A percentile compares a stretch with the other conserved stretches of the same genome.
phyloP scores from a whole-genome alignment of 2,329 filamentous ascomycete species.

The Aureobasidium sp. region DNA sequence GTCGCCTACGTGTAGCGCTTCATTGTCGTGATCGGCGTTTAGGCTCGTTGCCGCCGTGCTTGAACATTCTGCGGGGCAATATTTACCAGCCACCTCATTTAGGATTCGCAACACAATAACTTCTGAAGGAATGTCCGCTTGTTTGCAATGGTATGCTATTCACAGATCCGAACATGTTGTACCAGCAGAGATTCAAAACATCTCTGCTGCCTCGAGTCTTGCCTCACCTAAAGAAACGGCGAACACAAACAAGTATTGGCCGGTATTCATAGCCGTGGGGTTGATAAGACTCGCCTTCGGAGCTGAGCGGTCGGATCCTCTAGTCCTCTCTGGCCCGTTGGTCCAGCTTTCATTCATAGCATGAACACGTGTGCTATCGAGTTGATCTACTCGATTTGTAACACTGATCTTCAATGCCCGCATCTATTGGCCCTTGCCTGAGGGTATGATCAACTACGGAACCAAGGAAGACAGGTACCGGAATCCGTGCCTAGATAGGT shows the following conservation, averaged over 20 bases:
- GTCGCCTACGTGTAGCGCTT: not conserved
- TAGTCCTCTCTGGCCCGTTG: not conserved
- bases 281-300: slow-evolving; percentile 8
- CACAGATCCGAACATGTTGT: not conserved
- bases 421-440: not conserved
- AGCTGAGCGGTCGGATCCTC: not conserved
- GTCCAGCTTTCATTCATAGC: not conserved
- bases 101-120: not conserved
- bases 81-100: not conserved
- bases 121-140: not conserved
- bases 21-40: not conserved
- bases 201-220: not conserved
- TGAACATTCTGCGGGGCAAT: not conserved
- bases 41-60: not conserved
- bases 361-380: slow-evolving; percentile 1
- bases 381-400: slow-evolving; percentile 3
- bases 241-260: not conserved
- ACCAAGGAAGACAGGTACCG: slow-evolving; percentile 1
- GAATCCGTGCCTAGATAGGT: slow-evolving; percentile 6
- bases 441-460: not conserved
- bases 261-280: not conserved
- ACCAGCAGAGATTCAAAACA: not conserved
- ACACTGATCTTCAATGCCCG: not conserved
- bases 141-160: too few relatives aligned
- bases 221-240: too few relatives aligned